phyloP scores from a whole-genome alignment of 768 basidiomycete species.

The Lenzites betulinus region DNA sequence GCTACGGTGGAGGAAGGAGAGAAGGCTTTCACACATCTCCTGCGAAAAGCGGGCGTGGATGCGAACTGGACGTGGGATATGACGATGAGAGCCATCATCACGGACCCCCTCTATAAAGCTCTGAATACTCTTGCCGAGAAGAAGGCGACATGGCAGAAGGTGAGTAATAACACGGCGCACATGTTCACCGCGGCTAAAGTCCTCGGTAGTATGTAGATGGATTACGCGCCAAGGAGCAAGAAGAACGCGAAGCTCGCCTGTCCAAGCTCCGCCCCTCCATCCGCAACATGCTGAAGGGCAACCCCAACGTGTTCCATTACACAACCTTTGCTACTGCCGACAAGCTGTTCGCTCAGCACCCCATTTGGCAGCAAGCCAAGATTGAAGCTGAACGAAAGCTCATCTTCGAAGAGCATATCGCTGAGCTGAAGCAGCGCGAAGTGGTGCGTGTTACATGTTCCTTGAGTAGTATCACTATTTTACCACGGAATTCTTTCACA shows the following conservation, averaged over 20 bases:
- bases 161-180: constrained; percentile 34
- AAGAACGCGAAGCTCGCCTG: constrained; percentile 82
- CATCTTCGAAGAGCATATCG: constrained; percentile 91
- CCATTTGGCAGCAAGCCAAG: constrained; percentile 88
- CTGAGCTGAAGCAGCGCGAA: constrained; percentile 85
- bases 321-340: constrained; percentile 90
- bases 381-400: constrained; percentile 83
- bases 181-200: background rate
- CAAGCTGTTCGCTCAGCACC: constrained; percentile 81
- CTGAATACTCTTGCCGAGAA: constrained; percentile 93
- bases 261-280: constrained; percentile 85
- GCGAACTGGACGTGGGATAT: constrained; percentile 97
- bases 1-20: constrained; percentile 86
- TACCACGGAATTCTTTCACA: constrained; percentile 32
- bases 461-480: background rate
- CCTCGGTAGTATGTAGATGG: constrained; percentile 68
- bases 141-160: constrained; percentile 93
- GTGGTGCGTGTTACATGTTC: constrained; percentile 57
- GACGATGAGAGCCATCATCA: constrained; percentile 97
- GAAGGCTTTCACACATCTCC: constrained; percentile 88
- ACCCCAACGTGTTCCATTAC: constrained; percentile 88
- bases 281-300: constrained; percentile 83
- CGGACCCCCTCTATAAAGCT: constrained; percentile 95
- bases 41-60: constrained; percentile 89
- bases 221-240: constrained; percentile 79